These are phyloP conservation scores for Cryphonectria parasitica DNA, from an alignment of 2,329 filamentous ascomycete species.

Conservation along the genomic window DNA sequence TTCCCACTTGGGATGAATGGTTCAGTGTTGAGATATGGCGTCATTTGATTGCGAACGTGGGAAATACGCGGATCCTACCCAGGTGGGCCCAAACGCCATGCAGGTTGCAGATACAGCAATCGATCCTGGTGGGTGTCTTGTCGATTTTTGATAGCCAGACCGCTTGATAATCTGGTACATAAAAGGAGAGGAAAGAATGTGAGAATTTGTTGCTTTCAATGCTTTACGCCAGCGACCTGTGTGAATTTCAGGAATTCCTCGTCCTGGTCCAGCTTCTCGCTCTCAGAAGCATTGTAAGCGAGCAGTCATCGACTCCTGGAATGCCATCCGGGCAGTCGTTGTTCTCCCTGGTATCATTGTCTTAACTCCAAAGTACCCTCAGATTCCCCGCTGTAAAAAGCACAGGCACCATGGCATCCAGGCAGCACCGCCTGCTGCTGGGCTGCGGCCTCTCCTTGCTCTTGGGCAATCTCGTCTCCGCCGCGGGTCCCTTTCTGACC, in stretches of 20 bases:
- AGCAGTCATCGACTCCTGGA: not conserved
- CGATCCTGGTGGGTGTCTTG: not conserved
- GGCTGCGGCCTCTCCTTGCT: slow-evolving; percentile 2
- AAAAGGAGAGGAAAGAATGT: too few species aligned
- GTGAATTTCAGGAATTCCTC: too few species aligned
- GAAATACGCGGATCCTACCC: not conserved
- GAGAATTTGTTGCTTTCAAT: too few species aligned
- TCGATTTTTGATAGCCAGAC: not conserved
- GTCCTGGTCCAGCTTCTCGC: not conserved
- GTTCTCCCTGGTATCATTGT: not conserved
- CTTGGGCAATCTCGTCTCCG: not conserved
- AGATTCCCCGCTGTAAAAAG: not conserved
- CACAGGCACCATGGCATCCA: slow-evolving; percentile 2
- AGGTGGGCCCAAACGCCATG: not conserved
- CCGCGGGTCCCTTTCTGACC: slow-evolving; percentile 34
- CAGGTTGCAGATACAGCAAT: not conserved
- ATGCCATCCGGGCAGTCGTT: not conserved
- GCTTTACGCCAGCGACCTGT: too few species aligned
- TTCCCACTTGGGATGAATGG: not conserved
- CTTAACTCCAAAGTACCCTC: not conserved
- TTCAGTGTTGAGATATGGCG: not conserved
- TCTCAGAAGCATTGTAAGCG: not conserved
- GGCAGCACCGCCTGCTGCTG: not conserved
- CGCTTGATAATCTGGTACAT: not conserved
- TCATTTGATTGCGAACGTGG: not conserved